These are phyloP conservation scores for Volutella citrinella DNA, from an alignment of 2,329 filamentous ascomycete species.

Conservation along the genomic window DNA sequence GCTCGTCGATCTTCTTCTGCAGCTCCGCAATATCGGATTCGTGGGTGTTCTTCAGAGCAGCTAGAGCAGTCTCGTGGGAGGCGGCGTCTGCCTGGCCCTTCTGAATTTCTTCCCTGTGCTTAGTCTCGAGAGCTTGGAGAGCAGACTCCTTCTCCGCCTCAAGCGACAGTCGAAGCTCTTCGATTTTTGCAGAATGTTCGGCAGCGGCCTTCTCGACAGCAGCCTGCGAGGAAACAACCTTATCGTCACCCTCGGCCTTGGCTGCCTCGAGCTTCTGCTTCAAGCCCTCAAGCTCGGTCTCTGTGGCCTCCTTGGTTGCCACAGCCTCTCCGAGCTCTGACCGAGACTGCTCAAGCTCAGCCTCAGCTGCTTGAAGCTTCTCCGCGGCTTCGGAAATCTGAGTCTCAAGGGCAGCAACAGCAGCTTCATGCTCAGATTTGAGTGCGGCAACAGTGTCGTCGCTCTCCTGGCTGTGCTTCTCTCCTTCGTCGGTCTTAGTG, in stretches of 20 bases:
- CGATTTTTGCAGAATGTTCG: slow-evolving; percentile 49
- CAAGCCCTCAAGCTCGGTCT: slow-evolving; percentile 45
- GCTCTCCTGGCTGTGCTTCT: slow-evolving; percentile 40
- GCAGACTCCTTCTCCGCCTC: slow-evolving; percentile 47
- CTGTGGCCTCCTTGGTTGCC: slow-evolving; percentile 46
- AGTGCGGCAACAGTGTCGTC: slow-evolving; percentile 43
- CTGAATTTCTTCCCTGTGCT: slow-evolving; percentile 49
- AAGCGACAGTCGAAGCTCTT: slow-evolving; percentile 47
- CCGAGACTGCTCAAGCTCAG: slow-evolving; percentile 49
- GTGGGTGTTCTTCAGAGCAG: slow-evolving; percentile 49
- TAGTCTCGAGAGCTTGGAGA: slow-evolving; percentile 49
- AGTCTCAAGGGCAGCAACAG: slow-evolving; percentile 44
- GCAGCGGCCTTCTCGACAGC: slow-evolving; percentile 37
- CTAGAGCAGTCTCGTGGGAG: slow-evolving; percentile 47
- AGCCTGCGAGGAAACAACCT: slow-evolving; percentile 30
- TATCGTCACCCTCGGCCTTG: slow-evolving; percentile 32
- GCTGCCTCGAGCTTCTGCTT: slow-evolving; percentile 48
- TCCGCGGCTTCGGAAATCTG: slow-evolving; percentile 47
- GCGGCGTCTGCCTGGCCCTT: slow-evolving; percentile 42
- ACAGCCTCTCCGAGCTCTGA: slow-evolving; percentile 46
- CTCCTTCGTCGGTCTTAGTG: slow-evolving; percentile 31
- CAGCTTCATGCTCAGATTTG: slow-evolving; percentile 48
- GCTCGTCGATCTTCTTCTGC: slow-evolving; percentile 53
- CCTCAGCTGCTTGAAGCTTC: slow-evolving; percentile 50
- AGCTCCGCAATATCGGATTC: slow-evolving; percentile 46